Base-by-base conservation (phyloP, 768 basidiomycete genomes). In the Mycena galericulata region DNA sequence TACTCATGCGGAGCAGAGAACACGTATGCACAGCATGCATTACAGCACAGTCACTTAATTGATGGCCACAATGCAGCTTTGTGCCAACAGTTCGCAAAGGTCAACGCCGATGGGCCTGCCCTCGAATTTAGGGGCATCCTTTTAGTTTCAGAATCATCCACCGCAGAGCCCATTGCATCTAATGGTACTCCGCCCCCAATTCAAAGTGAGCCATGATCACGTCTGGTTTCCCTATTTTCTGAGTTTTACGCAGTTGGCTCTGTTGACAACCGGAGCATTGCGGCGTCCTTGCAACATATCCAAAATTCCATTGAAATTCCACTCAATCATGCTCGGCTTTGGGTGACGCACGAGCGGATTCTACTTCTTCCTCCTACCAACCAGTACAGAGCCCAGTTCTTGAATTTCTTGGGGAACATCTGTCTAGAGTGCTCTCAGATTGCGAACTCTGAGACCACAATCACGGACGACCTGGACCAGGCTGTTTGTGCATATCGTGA, bases 301-400 rank as follows among this genome's bases (percentile, higher is more conserved):
- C 50, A 53, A 7, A 32, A 34, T 53, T 32, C 50, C 30, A 32
- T 53, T 53, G 50, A 32, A 55, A 36, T 55, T 38, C 29, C 53
- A 20, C n/a, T 34, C 36, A 24, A n/a, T n/a, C n/a, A n/a, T n/a
- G n/a, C n/a, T n/a, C n/a, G n/a, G n/a, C 34, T 56, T 4, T 56
- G 54, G 54, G 14, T 56, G 14, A 56, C 40, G 54, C 54, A 56
- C 26, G 54, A 56, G 18, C 38, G 54, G 26, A 56, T 56, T 56
- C 18, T 56, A 9, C 38, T 56, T 11, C 22, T 15, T 36, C 40
- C 36, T 17, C 5, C 26, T 11, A 41, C 12, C 14, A 56, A 41
- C 36, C 22, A 9, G 36, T n/a, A 56, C n/a, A 56, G 54, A 36
- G 36, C 54, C 26, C 34, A 40, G 26, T 41, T 40, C 6, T n/a